A percentile compares a stretch with the other conserved stretches of the same genome.
Evolutionary conservation across 2,329 filamentous ascomycete species (phyloP).

Genomic region (Fusarium succisae): DNA sequence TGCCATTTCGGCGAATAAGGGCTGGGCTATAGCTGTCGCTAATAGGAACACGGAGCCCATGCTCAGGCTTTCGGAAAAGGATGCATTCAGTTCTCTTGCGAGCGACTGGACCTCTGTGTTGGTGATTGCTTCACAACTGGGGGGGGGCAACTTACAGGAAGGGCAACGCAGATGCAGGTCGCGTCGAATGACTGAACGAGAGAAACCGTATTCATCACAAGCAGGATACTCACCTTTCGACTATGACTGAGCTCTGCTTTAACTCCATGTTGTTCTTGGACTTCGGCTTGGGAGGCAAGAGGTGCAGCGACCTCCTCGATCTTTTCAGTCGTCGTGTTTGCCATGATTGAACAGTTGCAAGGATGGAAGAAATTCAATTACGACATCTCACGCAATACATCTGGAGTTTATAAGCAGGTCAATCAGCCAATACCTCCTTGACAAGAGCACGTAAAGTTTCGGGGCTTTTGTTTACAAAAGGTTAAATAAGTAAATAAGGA

Average conservation of each 20-base stretch:
- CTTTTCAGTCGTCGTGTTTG: neutral
- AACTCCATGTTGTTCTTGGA: neutral
- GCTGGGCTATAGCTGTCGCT: conserved; percentile 69
- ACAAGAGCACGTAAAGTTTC: neutral
- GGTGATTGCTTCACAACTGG: neutral
- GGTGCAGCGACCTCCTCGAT: neutral
- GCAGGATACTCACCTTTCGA: conserved; percentile 28
- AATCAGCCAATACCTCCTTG: neutral
- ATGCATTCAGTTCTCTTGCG: conserved; percentile 39
- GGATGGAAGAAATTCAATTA: neutral
- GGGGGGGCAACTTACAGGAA: conserved; percentile 32
- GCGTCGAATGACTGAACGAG: conserved; percentile 41
- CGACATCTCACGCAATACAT: neutral
- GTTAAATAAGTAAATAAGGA: neutral
- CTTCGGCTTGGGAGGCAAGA: neutral
- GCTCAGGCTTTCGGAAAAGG: conserved; percentile 37
- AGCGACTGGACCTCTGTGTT: conserved; percentile 28
- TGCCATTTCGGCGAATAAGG: conserved; percentile 52
- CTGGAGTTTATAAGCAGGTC: neutral
- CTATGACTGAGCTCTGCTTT: neutral
- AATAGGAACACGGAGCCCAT: conserved; percentile 74
- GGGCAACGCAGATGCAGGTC: conserved; percentile 43
- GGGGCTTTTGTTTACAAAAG: neutral
- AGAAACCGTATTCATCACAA: conserved; percentile 35
- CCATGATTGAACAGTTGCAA: neutral